These are phyloP conservation scores for Obelidium mucronatum DNA, from an alignment of 192 early-diverging fungal species.

Conservation along the genomic window DNA sequence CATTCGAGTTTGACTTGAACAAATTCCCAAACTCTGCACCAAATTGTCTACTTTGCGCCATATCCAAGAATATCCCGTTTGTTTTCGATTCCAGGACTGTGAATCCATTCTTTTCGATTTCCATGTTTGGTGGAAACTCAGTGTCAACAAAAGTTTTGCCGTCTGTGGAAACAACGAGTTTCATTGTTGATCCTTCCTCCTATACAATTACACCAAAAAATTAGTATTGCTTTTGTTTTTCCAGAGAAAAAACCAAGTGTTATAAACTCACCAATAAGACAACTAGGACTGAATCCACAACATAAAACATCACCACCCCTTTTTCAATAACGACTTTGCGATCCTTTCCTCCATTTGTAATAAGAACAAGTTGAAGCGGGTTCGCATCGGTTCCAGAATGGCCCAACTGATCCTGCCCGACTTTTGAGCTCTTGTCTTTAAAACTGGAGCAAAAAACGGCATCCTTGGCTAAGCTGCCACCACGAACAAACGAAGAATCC, in stretches of 20 bases:
- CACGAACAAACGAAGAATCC: constrained; percentile 21
- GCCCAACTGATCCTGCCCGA: constrained; percentile 61
- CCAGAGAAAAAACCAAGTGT: too few species aligned
- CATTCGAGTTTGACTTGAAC: constrained; percentile 90
- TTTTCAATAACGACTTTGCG: constrained; percentile 64
- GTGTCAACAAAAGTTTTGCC: constrained; percentile 75
- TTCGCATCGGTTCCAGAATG: constrained; percentile 57
- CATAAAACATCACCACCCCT: constrained; percentile 78
- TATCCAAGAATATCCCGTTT: constrained; percentile 54
- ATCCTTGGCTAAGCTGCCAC: constrained; percentile 60
- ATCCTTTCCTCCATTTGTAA: constrained; percentile 61
- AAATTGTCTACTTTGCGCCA: constrained; percentile 32
- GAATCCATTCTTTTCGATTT: constrained; percentile 76
- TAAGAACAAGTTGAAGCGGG: constrained; percentile 73
- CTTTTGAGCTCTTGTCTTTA: constrained; percentile 66
- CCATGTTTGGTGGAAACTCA: constrained; percentile 83
- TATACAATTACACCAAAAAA: too few species aligned
- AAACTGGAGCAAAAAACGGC: constrained; percentile 78
- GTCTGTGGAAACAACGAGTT: constrained; percentile 77
- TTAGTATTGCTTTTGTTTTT: too few species aligned
- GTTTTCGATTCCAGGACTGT: constrained; percentile 87
- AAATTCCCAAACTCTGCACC: constrained; percentile 81
- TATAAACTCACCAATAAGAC: too few species aligned
- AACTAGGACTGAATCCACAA: constrained; percentile 81
- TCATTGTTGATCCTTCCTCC: constrained; percentile 54